These are phyloP conservation scores for Diaporthe ilicicola DNA, from an alignment of 2,329 filamentous ascomycete genomes.

Conservation along the genomic window DNA sequence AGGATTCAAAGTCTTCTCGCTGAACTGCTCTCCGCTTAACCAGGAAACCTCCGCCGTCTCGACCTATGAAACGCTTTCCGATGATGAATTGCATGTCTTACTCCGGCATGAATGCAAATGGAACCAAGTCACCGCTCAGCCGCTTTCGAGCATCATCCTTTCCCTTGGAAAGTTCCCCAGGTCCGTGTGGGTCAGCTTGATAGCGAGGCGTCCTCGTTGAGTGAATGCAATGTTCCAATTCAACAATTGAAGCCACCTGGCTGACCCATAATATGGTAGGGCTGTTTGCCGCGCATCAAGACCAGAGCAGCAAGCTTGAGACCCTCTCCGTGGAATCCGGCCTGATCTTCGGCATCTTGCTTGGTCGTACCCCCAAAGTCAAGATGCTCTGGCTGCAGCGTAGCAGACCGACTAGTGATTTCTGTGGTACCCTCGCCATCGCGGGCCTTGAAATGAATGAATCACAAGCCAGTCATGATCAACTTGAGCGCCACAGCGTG, in stretches of 20 bases:
- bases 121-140: rapidly evolving
- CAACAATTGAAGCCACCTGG: background rate
- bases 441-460: background rate
- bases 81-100: background rate
- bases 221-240: background rate
- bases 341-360: background rate
- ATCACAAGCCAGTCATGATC: background rate
- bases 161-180: background rate
- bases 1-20: background rate
- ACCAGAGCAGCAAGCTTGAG: background rate
- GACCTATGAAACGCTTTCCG: background rate
- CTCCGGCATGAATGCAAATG: background rate
- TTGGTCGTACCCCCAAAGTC: background rate
- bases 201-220: background rate
- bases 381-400: background rate
- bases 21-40: background rate
- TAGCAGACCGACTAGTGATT: background rate
- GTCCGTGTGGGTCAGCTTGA: background rate
- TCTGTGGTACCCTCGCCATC: background rate
- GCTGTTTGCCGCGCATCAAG: background rate
- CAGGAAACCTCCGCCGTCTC: background rate
- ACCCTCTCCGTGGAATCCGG: background rate
- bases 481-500: background rate
- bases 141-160: background rate
- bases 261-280: background rate